Base-by-base conservation (phyloP, 129 eudicot genomes). In the Helianthus tuberosus region DNA sequence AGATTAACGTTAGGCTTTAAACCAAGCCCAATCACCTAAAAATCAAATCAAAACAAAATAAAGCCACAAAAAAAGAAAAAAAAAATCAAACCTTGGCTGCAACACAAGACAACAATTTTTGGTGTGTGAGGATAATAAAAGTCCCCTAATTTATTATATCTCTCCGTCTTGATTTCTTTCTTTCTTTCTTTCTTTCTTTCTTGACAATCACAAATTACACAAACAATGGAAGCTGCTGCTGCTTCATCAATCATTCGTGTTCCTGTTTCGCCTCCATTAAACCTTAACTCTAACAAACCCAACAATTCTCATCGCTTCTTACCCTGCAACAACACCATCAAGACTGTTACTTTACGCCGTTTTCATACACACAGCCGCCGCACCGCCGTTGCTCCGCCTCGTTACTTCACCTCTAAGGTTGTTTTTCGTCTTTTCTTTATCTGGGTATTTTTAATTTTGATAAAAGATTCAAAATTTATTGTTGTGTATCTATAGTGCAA, bases 91-190 rank as follows among this genome's bases (percentile, higher is more conserved):
- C 35, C 35, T 57, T 15, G 57, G 57, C 8, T 43, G 47, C 47
- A 43, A 43, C 10, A 43, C 10, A 41, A 41, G 1, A 41, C 8
- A 43, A 43, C 36, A 3, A 50, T 51, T 57, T 61, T 11, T 47
- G 36, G 6, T 38, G 71, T 38, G 71, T 70, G 76, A 77, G 76
- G 81, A 77, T 77, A 77, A 50, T 77, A 77, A 50, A 77, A 70
- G 71, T 77, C 75, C 63, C 59, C 48, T 15, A 10, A 11, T 67
- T 76, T 68, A 29, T 76, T 68, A 29, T 73, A 68, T 68, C 75
- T 29, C 79, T 74, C 48, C 46, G 1, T 32, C 75, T 77, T 58
- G 60, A 48, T 51, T 49, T 60, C 17, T 5, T n/a, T 52, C 72
- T 38, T 62, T 20, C 23, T 20, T 20, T 20, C 23, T 51, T 49